Evolutionary conservation across 768 basidiomycete species (phyloP).

Genomic region (Suillus paluster): DNA sequence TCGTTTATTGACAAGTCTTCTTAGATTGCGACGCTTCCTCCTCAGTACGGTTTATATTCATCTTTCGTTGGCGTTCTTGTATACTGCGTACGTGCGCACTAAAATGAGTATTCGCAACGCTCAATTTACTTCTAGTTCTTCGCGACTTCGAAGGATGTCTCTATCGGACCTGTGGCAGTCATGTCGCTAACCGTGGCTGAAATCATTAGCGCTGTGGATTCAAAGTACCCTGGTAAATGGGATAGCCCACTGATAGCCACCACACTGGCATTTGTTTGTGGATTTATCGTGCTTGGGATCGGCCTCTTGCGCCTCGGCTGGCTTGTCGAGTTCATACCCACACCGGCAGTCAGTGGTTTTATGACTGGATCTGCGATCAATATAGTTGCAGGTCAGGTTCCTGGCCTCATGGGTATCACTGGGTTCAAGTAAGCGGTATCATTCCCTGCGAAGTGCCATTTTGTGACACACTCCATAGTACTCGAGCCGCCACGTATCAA

Average conservation of each 20-base stretch:
- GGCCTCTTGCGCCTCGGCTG: constrained; percentile 91
- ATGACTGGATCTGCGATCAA: constrained; percentile 99
- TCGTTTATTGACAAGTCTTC: background rate
- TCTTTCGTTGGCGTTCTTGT: constrained; percentile 87
- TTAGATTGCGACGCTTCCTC: constrained; percentile 81
- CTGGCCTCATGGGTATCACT: constrained; percentile 85
- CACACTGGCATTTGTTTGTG: constrained; percentile 81
- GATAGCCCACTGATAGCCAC: constrained; percentile 78
- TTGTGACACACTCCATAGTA: constrained; percentile 48
- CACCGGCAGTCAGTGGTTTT: constrained; percentile 84
- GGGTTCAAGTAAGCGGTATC: constrained; percentile 70
- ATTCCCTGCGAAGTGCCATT: background rate
- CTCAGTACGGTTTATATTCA: constrained; percentile 93
- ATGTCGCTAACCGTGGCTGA: constrained; percentile 91
- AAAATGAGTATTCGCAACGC: background rate
- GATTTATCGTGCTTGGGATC: constrained; percentile 89
- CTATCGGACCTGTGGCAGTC: constrained; percentile 99
- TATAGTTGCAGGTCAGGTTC: constrained; percentile 87
- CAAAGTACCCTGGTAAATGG: constrained; percentile 60
- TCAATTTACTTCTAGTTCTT: constrained; percentile 64
- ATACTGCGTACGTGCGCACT: constrained; percentile 67
- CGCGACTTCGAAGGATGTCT: constrained; percentile 97
- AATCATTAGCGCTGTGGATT: constrained; percentile 71
- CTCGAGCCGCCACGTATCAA: constrained; percentile 79
- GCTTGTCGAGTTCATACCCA: constrained; percentile 93